Evolutionary conservation across 176 grass and related monocot genomes (phyloP), one percentile per base, ranked within the genome.

Genomic region (Bromus sterilis): DNA sequence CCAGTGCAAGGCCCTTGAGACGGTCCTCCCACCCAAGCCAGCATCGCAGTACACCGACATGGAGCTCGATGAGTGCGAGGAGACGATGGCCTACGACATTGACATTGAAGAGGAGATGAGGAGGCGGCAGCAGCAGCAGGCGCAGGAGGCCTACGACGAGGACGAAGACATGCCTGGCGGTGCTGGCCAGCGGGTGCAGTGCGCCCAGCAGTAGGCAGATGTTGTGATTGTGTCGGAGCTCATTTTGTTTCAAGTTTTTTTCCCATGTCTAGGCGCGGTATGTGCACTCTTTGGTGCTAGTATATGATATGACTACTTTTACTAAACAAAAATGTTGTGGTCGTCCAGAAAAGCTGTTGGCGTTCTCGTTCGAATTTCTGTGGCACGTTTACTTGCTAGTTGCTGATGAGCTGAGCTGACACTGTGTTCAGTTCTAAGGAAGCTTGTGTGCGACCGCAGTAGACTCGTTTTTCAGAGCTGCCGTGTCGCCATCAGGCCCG

Each of bases 11-110:
- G 91, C 94, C 5, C 84, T 97, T 0, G 88, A 91, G 65, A 51
- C 76, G 0, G 65, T 89, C 55, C 91, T 97, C 18, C 94, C 94
- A 2, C 83, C 83, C 7, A 91, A 81, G 83, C 83, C 91, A 0
- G 55, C 9, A 0, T 83, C 80, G 4, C 86, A 91, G 72, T 74
- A 93, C 83, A 93, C 85, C 0, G 94, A 97, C 79, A 93, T 97
- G 94, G 94, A 97, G 68, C 77, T 97, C 0, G 94, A 97, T 11
- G 94, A 97, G 73, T 97, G 94, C n/a, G 94, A 97, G 80, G 94
- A 93, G 80, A 97, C 94, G 0, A 97, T 92, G 76, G 68, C 85
- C 0, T 89, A 93, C 0, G 94, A 97, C 15, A 91, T 97, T 0
- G 93, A 91, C 80, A 97, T 97, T 0, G 94, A 97, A 13, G 94